These are phyloP conservation scores for Calophaca sinica DNA, from an alignment of 306 rosid species.

Conservation along the genomic window DNA sequence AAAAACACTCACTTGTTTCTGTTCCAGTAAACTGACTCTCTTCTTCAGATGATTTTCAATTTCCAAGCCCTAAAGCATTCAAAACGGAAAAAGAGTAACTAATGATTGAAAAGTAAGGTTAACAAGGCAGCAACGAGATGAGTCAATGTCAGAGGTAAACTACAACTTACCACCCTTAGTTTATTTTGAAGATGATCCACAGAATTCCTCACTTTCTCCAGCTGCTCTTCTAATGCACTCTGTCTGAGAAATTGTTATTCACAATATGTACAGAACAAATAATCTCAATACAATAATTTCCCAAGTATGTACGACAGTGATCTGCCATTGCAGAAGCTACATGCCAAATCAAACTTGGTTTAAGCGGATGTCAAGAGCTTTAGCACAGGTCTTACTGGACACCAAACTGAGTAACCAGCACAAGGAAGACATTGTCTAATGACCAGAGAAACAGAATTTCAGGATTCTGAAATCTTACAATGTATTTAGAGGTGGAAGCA, in stretches of 20 bases:
- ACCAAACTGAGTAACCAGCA: slow-evolving; percentile 38
- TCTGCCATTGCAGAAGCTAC: slow-evolving; percentile 28
- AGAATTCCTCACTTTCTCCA: slow-evolving; percentile 69
- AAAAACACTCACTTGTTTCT: slow-evolving; percentile 74
- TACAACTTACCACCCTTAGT: slow-evolving; percentile 76
- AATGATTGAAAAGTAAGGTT: not conserved
- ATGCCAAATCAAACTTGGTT: slow-evolving; percentile 33
- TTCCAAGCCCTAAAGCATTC: slow-evolving; percentile 84
- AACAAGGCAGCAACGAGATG: slow-evolving; percentile 11
- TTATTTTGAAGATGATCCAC: slow-evolving; percentile 74
- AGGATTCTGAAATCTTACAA: slow-evolving; percentile 66
- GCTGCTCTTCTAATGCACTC: slow-evolving; percentile 93
- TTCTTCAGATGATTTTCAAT: slow-evolving; percentile 92
- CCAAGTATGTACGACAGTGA: slow-evolving; percentile 27
- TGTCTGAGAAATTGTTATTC: slow-evolving; percentile 96
- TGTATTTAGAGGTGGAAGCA: slow-evolving; percentile 75
- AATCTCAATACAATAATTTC: slow-evolving; percentile 42
- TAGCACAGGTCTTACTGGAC: not conserved
- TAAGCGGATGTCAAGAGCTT: slow-evolving; percentile 14
- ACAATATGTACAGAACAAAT: slow-evolving; percentile 57
- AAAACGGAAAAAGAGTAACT: slow-evolving; percentile 35
- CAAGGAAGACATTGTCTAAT: slow-evolving; percentile 10
- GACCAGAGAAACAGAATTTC: slow-evolving; percentile 31
- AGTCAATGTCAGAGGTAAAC: slow-evolving; percentile 29
- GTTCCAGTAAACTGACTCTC: slow-evolving; percentile 71